phyloP scores from a whole-genome alignment of 164 flowering plant genomes.

The Echeveria elegans region DNA sequence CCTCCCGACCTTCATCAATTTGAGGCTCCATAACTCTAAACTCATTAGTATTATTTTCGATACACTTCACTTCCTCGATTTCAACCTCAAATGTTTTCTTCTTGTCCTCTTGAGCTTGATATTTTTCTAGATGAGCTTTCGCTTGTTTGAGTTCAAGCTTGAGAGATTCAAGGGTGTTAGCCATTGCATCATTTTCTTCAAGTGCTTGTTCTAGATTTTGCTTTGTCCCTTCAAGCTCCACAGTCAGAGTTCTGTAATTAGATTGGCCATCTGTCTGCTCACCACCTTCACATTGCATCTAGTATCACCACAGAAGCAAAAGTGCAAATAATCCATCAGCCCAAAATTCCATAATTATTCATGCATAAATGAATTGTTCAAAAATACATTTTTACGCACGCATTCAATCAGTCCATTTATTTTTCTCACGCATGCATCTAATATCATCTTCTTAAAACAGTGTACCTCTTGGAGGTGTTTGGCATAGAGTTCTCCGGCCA shows the following conservation, averaged over 20 bases:
- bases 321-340: too few species aligned
- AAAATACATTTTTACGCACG: too few species aligned
- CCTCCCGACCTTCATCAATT: slow-evolving; percentile 9
- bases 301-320: too few species aligned
- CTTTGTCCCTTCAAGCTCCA: slow-evolving; percentile 76
- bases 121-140: slow-evolving; percentile 47
- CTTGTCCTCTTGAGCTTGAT: slow-evolving; percentile 29
- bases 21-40: slow-evolving; percentile 11
- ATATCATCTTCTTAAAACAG: too few species aligned
- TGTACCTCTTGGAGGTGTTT: slow-evolving; percentile 58
- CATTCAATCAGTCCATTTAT: too few species aligned
- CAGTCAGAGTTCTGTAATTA: slow-evolving; percentile 24
- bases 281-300: slow-evolving; percentile 16
- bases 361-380: too few species aligned
- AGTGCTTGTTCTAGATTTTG: slow-evolving; percentile 56
- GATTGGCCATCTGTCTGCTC: slow-evolving; percentile 21
- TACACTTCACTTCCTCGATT: slow-evolving; percentile 44
- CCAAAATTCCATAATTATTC: too few species aligned
- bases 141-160: slow-evolving; percentile 64
- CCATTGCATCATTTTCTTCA: slow-evolving; percentile 53
- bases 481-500: slow-evolving; percentile 64
- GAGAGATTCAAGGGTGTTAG: slow-evolving; percentile 38
- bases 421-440: too few species aligned
- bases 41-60: slow-evolving; percentile 27
- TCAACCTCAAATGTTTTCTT: slow-evolving; percentile 26